Evolutionary conservation across 2,329 filamentous ascomycete genomes (phyloP).

Genomic region (Gnomoniopsis smithogilvyi): DNA sequence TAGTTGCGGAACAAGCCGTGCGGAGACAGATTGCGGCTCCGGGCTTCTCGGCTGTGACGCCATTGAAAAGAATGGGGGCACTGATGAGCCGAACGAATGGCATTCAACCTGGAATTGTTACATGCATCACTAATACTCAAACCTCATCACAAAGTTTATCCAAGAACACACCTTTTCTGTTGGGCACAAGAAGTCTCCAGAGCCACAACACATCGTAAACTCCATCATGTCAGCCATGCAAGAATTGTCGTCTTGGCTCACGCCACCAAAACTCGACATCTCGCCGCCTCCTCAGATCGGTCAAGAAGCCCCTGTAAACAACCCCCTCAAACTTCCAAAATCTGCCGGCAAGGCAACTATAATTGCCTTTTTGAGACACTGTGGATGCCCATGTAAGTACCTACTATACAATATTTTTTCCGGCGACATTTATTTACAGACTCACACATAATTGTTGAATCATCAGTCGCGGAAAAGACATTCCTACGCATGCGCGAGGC

Average conservation of each 20-base stretch:
- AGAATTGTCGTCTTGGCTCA: conserved; percentile 6
- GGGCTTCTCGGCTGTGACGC: too few species aligned
- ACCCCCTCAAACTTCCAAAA: conserved; percentile 41
- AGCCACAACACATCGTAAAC: not conserved
- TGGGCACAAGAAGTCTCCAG: too few species aligned
- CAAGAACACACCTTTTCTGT: too few species aligned
- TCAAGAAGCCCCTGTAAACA: conserved; percentile 50
- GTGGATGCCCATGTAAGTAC: conserved; percentile 67
- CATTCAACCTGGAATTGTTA: too few species aligned
- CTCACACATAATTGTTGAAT: too few species aligned
- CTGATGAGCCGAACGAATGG: too few species aligned
- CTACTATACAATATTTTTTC: not conserved
- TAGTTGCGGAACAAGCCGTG: too few species aligned
- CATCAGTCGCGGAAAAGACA: conserved; percentile 62
- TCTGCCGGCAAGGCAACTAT: conserved; percentile 54
- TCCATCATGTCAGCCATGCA: not conserved
- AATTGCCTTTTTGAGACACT: conserved; percentile 68
- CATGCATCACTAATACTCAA: too few species aligned
- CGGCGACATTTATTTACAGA: too few species aligned
- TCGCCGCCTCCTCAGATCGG: conserved; percentile 49
- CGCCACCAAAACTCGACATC: conserved; percentile 27
- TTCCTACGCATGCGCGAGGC: conserved; percentile 53
- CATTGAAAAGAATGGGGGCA: too few species aligned
- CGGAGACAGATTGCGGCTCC: too few species aligned
- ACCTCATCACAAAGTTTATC: too few species aligned